Base-by-base conservation (phyloP, 768 basidiomycete species). In the Suillus cothurnatus region DNA sequence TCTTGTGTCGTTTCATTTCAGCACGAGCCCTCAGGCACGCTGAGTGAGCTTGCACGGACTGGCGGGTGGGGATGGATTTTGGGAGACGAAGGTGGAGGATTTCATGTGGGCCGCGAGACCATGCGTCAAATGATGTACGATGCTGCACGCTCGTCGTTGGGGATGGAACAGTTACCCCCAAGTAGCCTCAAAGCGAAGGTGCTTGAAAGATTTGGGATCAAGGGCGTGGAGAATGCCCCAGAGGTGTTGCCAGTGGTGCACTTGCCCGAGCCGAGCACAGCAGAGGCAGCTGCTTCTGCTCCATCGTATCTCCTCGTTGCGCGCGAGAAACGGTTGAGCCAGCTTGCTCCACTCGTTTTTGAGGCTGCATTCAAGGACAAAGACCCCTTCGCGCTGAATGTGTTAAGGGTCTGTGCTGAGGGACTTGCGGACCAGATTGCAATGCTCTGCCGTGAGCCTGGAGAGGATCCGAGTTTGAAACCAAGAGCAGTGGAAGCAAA, bases 51-150 rank as follows among this genome's bases (percentile, higher is more conserved):
- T 49, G 90, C 87, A 1, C 83, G 92, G 8, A 82, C 86, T 36
- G 92, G 92, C 4, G 92, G 92, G 1, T 93, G 89, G 90, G 92
- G 92, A 0, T 93, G 91, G 90, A 87, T 93, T 23, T 80, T 93
- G 14, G 91, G 92, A 8, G 92, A 94, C 72, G 92, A 94, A 73
- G 93, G 93, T 14, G 88, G 91, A 26, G 93, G 93, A 14, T 94
- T 85, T 70, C 84, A 90, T 71, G 88, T 94, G 64, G 93, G 93
- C 7, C 82, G 90, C 43, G 91, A 92, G 71, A 84, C 92, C 0
- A 72, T 94, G 26, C 88, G 93, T 5, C 84, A 89, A 67, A 82
- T 94, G 58, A 78, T 92, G 57, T 67, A 79, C 8, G 85, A 86
- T 61, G 79, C 82, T 39, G 90, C 91, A 67, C 71, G 74, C 34